Conservation (phyloP, 148 eudicot species). For the Agrostemma githago region DNA sequence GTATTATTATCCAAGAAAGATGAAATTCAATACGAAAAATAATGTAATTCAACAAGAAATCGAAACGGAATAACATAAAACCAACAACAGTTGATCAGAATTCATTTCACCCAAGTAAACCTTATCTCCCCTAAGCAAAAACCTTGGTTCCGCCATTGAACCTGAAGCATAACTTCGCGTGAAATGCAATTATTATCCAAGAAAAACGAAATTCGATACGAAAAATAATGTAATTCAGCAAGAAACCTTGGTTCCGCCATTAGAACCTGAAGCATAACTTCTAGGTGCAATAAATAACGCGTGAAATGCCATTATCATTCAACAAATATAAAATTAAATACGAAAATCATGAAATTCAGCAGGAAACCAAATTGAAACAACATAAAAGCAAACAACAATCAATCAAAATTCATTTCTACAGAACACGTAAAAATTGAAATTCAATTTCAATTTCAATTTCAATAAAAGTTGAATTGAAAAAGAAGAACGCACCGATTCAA, state of each 20-base stretch:
- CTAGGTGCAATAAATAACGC: neutral
- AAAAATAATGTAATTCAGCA: neutral
- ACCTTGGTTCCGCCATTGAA: no score
- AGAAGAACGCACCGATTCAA: conserved; percentile 16
- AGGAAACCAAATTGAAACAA: neutral
- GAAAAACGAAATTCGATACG: neutral
- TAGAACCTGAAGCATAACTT: neutral
- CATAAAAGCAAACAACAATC: neutral
- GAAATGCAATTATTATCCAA: no score
- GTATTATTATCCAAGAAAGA: no score
- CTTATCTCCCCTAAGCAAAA: neutral
- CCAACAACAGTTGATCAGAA: no score
- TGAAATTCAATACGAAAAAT: neutral
- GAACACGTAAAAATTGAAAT: no score
- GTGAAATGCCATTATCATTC: neutral
- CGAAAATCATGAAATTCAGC: neutral
- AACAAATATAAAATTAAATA: no score
- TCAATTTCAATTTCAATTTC: no score
- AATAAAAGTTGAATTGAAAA: neutral
- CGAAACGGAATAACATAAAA: no score
- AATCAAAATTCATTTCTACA: neutral
- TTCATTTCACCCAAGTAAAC: neutral
- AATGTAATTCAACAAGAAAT: neutral
- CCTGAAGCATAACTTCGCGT: neutral
- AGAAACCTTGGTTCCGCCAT: no score